These are phyloP conservation scores for Stagonosporopsis chrysanthemi DNA, from an alignment of 2,329 filamentous ascomycete species.

Conservation along the genomic window DNA sequence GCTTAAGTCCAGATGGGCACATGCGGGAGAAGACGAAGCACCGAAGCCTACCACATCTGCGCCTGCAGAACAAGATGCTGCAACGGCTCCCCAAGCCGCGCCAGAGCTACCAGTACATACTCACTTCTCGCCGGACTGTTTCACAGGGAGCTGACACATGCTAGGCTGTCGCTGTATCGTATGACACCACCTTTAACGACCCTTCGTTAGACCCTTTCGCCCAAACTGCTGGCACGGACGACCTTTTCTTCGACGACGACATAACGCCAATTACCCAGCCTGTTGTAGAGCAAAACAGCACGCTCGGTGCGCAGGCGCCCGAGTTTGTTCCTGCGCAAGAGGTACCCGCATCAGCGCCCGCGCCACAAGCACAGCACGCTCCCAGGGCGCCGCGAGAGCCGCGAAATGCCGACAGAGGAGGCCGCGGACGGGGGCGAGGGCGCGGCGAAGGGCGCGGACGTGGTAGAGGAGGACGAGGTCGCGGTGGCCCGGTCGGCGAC, in stretches of 20 bases:
- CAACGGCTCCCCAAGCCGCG: constrained; percentile 19
- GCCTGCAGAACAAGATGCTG: constrained; percentile 7
- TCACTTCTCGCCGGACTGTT: neutral
- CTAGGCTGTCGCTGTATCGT: constrained; percentile 22
- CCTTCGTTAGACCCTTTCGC: constrained; percentile 55
- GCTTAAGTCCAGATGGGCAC: constrained; percentile 46
- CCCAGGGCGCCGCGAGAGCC: constrained; percentile 39
- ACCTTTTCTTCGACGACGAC: constrained; percentile 61
- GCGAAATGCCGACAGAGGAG: constrained; percentile 37
- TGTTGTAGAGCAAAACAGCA: constrained; percentile 45
- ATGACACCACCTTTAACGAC: constrained; percentile 41
- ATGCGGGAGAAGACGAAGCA: constrained; percentile 27
- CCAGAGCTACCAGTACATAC: constrained; percentile 22
- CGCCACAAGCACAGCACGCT: constrained; percentile 31
- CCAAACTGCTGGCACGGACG: constrained; percentile 59
- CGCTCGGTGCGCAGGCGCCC: constrained; percentile 28
- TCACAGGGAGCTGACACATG: neutral
- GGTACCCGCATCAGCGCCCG: constrained; percentile 24
- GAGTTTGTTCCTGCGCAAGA: constrained; percentile 33
- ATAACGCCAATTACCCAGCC: constrained; percentile 57
- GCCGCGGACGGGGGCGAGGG: constrained; percentile 38
- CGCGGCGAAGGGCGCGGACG: constrained; percentile 34
- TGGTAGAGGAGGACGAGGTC: constrained; percentile 31
- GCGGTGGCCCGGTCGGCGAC: constrained; percentile 17
- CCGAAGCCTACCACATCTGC: constrained; percentile 11